Base-by-base conservation (phyloP, 108 stramenopile genomes). In the Craspedostauros australis region DNA sequence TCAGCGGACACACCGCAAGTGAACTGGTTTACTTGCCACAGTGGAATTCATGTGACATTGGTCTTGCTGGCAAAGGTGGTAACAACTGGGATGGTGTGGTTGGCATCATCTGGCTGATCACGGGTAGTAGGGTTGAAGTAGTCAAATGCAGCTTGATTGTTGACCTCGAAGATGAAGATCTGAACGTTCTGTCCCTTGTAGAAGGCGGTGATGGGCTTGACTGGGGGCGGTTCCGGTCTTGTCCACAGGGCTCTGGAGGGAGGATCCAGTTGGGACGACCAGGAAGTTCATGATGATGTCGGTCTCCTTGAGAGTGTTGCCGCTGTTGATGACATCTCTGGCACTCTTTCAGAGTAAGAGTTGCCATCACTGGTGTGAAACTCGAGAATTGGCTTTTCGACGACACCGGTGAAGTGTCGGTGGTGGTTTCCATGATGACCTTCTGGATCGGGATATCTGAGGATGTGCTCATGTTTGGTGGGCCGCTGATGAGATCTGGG, bases 11-110 rank as follows among this genome's bases (percentile, higher is more conserved):
- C 63, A 39, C 47, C 54, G 27, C 30, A 22, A 4, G 24, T 33
- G n/a, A 45, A 64, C 27, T 48, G 45, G 31, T 64, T 64, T 12
- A 64, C 46, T 42, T 56, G 54, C 54, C 54, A 64, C 15, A 64
- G 7, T 4, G 63, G 63, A 56, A 54, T 63, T 44, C 40, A 14
- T 1, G 24, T 8, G 6, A 63, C 53, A 44, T 15, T 5, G 12
- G n/a, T 28, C 3, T 14, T 16, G 12, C 19, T 47, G 34, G 44
- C 55, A 33, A 57, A 57, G 46, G 7, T 48, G 6, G 52, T 33
- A 1, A 23, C 18, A 1, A 59, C 57, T 5, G 57, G 7, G 18
- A 64, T 57, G 16, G n/a, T 33, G 38, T 48, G 37, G 22, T n/a
- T n/a, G n/a, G n/a, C n/a, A n/a, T n/a, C n/a, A n/a, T n/a, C n/a